A percentile compares a stretch with the other conserved stretches of the same genome.
Evolutionary conservation across 495 filamentous ascomycete genomes (phyloP).

Genomic region (Xylaria telfairii): DNA sequence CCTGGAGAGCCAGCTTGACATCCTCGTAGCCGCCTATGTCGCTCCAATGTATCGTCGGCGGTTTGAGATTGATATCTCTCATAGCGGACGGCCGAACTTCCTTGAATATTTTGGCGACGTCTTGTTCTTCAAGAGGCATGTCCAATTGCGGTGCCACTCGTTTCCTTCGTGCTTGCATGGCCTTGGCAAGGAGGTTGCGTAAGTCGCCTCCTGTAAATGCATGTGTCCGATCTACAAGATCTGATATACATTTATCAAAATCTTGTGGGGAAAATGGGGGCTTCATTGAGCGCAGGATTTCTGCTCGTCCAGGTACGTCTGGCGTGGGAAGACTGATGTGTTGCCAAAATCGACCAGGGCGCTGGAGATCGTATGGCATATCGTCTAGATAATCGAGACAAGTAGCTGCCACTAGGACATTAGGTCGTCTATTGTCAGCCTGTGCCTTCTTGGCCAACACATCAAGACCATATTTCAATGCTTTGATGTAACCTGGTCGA

Average conservation of each 20-base stretch:
- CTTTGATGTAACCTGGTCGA: slow-evolving; percentile 53
- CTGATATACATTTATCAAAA: slow-evolving; percentile 47
- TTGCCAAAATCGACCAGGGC: slow-evolving; percentile 66
- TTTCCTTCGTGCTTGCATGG: slow-evolving; percentile 41
- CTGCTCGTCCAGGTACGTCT: slow-evolving; percentile 69
- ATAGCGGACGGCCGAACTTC: slow-evolving; percentile 79
- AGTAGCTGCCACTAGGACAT: slow-evolving; percentile 72
- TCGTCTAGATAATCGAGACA: slow-evolving; percentile 74
- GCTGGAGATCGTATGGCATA: slow-evolving; percentile 75
- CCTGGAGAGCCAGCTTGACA: slow-evolving; percentile 67
- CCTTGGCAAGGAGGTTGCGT: slow-evolving; percentile 47
- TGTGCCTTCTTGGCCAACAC: slow-evolving; percentile 46
- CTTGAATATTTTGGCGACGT: slow-evolving; percentile 51
- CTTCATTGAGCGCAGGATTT: slow-evolving; percentile 69
- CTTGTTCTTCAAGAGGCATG: slow-evolving; percentile 42
- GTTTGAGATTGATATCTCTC: slow-evolving; percentile 86
- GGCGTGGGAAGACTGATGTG: slow-evolving; percentile 86
- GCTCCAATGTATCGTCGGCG: slow-evolving; percentile 83
- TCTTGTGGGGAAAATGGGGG: slow-evolving; percentile 43
- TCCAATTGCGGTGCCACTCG: slow-evolving; percentile 29
- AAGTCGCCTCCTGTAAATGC: slow-evolving; percentile 61
- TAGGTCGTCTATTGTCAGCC: slow-evolving; percentile 43
- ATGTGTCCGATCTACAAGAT: slow-evolving; percentile 58
- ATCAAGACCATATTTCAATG: slow-evolving; percentile 61
- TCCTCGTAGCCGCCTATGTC: slow-evolving; percentile 90